Base-by-base conservation (phyloP, 73 alveolate species). In the Paramecium pentaurelia region DNA sequence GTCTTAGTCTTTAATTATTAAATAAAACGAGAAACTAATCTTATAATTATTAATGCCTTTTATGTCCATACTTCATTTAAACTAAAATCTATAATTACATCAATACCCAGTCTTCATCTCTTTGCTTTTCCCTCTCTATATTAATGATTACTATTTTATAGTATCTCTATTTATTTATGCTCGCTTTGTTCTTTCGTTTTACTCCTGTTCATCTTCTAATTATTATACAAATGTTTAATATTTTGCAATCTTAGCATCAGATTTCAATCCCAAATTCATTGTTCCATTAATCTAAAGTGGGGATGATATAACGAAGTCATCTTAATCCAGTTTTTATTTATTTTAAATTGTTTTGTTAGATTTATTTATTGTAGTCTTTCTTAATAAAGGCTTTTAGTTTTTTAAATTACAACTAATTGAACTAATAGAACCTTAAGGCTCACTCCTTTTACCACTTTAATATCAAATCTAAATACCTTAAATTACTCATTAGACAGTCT, bases 11-110 rank as follows among this genome's bases (percentile, higher is more conserved):
- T 80, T 47, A 80, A 80, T 49, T 80, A 47, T 45, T 80, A 47
- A 10, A 80, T 80, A 80, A 80, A 80, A 2, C 91, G 40, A 45
- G 91, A 80, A 80, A 80, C 91, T 6, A 80, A 25, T 42, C 91
- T 40, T 28, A 80, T 80, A 27, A 80, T 80, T 9, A 25, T 47
- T 18, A 80, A 80, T 6, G 54, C 71, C 9, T 80, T 80, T 28
- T 60, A 40, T 1, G 77, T 20, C 91, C 91, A 80, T 10, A 47
- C 28, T 80, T 28, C 91, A 80, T 80, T 80, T 27, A 80, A 28
- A 27, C 91, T 49, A 80, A 9, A 22, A 40, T 38, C 6, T 37
- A 36, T 9, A 18, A 30, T 2, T 8, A 36, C 37, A 73, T 37
- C 32, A 1, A 73, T 73, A 73, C 87, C 87, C 87, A 37, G 28